Evolutionary conservation across 495 filamentous ascomycete genomes (phyloP).

Genomic region (Chaetomium tenue): DNA sequence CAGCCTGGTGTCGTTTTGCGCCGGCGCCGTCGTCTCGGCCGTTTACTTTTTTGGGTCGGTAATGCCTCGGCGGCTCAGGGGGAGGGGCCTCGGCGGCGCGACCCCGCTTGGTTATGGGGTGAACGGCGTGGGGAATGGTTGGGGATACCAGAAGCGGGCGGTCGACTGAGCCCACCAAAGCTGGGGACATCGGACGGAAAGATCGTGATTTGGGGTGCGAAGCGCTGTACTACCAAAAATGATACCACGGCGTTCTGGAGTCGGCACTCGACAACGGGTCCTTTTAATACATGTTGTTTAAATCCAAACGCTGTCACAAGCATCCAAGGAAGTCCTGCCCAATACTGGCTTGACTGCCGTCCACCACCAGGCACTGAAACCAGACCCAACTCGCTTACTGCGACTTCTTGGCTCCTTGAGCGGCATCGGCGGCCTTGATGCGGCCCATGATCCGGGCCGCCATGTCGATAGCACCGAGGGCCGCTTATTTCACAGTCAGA

Average conservation of each 20-base stretch:
- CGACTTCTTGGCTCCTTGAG: constrained; percentile 15
- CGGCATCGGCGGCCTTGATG: constrained; percentile 37
- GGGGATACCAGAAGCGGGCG: constrained; percentile 52
- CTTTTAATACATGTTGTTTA: neutral
- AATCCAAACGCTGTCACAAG: neutral
- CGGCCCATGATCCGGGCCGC: constrained; percentile 39
- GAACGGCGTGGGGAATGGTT: constrained; percentile 52
- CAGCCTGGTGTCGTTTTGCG: constrained; percentile 56
- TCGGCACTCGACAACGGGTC: neutral
- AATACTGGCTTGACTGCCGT: neutral
- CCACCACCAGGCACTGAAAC: no score
- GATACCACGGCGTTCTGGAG: constrained; percentile 18
- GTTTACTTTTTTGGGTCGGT: constrained; percentile 65
- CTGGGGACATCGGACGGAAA: neutral
- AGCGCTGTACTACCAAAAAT: neutral
- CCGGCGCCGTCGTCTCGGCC: constrained; percentile 52
- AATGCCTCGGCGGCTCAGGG: constrained; percentile 54
- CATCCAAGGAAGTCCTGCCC: neutral
- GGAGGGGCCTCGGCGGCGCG: constrained; percentile 51
- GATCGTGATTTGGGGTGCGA: neutral
- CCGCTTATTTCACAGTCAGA: constrained; percentile 34
- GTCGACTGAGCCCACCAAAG: constrained; percentile 34
- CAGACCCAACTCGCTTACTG: neutral
- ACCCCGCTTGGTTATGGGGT: constrained; percentile 53
- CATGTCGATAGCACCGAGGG: constrained; percentile 45